Conservation (phyloP, 345 rosid species). For the Eutrema japonicum region DNA sequence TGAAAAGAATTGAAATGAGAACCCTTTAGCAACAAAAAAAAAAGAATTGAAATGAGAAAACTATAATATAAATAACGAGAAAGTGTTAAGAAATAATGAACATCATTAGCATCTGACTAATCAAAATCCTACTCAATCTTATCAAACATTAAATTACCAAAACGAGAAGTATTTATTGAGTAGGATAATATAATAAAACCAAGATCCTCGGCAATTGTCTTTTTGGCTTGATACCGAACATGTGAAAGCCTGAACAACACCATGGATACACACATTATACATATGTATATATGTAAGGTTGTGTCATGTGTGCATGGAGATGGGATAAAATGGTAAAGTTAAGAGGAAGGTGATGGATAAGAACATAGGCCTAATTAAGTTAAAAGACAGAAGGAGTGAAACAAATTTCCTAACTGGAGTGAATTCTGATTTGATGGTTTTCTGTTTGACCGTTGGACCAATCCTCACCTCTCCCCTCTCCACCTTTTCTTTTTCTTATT, state of each 20-base stretch:
- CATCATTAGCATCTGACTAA: slow-evolving; percentile 33
- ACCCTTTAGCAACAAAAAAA: too few relatives aligned
- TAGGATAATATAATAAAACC: slow-evolving; percentile 32
- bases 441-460: slow-evolving; percentile 50
- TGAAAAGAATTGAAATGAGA: slow-evolving; percentile 1
- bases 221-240: slow-evolving; percentile 41
- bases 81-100: slow-evolving; percentile 12
- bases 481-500: background rate
- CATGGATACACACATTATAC: background rate
- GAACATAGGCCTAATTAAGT: slow-evolving; percentile 43
- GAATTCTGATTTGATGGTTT: slow-evolving; percentile 45
- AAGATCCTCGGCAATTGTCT: slow-evolving; percentile 35
- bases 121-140: slow-evolving; percentile 22
- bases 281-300: background rate
- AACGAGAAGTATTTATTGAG: slow-evolving; percentile 22
- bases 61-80: background rate
- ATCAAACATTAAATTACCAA: slow-evolving; percentile 17
- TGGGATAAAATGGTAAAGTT: slow-evolving; percentile 35
- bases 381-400: slow-evolving; percentile 41
- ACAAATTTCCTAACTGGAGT: slow-evolving; percentile 32
- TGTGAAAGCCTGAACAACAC: slow-evolving; percentile 40
- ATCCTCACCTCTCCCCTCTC: slow-evolving; percentile 25
- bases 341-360: slow-evolving; percentile 32
- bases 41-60: slow-evolving; percentile 6
- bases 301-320: slow-evolving; percentile 28